Conservation (phyloP, 306 rosid species). For the Coriaria nepalensis region DNA sequence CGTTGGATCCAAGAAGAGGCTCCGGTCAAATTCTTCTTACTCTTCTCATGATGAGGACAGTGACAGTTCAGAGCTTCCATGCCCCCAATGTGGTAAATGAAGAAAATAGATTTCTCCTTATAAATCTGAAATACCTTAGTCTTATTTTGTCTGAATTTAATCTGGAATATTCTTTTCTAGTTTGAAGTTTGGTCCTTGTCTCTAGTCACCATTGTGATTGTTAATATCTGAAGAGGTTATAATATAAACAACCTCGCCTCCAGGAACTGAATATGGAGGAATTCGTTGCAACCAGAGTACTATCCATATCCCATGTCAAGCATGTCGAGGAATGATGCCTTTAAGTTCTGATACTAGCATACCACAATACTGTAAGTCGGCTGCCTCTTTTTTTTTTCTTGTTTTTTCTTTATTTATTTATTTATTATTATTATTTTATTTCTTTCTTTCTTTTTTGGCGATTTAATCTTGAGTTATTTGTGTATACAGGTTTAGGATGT, state of each 20-base stretch:
- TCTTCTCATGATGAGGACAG: slow-evolving; percentile 27
- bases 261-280: slow-evolving; percentile 51
- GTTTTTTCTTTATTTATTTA: slow-evolving; percentile 4
- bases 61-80: slow-evolving; percentile 31
- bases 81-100: slow-evolving; percentile 93
- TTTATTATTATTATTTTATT: background rate
- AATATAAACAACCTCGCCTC: background rate
- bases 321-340: slow-evolving; percentile 97
- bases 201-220: no score
- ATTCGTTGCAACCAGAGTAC: slow-evolving; percentile 49
- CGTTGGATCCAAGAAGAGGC: slow-evolving; percentile 32
- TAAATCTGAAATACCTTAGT: no score
- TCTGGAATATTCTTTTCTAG: no score
- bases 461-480: no score
- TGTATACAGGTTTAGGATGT: slow-evolving; percentile 63
- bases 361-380: slow-evolving; percentile 71
- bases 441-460: background rate
- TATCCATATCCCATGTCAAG: slow-evolving; percentile 75
- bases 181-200: no score
- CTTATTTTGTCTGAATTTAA: no score
- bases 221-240: no score
- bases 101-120: background rate
- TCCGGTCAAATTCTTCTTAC: slow-evolving; percentile 34
- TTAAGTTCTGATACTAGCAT: slow-evolving; percentile 31
- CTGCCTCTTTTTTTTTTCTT: slow-evolving; percentile 11